Evolutionary conservation across 139 green algal species (phyloP).

Genomic region (Chloropicon primus): DNA sequence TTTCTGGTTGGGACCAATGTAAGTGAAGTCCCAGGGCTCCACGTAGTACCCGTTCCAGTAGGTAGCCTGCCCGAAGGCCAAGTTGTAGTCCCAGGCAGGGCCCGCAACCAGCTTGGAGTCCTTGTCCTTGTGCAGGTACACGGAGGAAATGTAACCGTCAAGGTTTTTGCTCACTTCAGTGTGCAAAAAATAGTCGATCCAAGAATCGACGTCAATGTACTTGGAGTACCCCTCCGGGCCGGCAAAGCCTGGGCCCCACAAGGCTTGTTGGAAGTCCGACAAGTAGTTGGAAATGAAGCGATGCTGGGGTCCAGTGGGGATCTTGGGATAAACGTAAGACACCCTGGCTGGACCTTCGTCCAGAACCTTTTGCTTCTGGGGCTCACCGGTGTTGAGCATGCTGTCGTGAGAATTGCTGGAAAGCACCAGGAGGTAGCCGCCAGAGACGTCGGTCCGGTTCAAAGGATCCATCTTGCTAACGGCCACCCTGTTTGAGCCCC

Average conservation of each 20-base stretch:
- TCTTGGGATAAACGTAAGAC: background rate
- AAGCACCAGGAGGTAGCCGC: background rate
- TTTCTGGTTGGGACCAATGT: background rate
- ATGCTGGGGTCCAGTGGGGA: background rate
- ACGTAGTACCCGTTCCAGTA: background rate
- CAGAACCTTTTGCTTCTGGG: background rate
- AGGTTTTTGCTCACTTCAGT: constrained; percentile 5
- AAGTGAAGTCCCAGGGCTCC: background rate
- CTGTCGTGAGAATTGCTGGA: background rate
- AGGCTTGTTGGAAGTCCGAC: background rate
- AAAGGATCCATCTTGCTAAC: background rate
- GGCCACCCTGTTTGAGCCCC: background rate
- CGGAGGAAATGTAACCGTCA: constrained; percentile 3
- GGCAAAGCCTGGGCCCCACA: background rate
- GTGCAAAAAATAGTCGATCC: constrained; percentile 8
- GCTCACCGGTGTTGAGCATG: background rate
- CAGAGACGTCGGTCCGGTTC: background rate
- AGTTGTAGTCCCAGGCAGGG: constrained; percentile 5
- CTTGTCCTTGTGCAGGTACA: constrained; percentile 3
- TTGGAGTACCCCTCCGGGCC: background rate
- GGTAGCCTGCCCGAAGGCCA: constrained; percentile 1
- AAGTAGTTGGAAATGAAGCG: constrained; percentile 5
- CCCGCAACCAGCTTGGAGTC: background rate
- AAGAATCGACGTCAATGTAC: constrained; percentile 3
- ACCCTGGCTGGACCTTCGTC: background rate